Conservation (phyloP, 164 flowering plant species). For the Magnolia kwangsiensis region DNA sequence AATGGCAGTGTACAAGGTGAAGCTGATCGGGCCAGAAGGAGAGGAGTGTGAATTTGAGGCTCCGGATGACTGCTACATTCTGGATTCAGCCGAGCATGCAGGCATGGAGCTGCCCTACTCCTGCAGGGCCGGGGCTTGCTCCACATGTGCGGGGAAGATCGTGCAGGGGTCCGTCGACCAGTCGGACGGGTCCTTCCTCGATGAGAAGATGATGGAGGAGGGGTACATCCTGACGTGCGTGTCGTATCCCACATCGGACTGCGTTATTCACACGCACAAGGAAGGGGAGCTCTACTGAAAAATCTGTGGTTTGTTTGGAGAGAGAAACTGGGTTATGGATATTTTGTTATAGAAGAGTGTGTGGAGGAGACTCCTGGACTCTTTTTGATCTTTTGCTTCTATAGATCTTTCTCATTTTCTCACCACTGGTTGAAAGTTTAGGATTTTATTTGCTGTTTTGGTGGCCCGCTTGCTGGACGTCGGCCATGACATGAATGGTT, state of each 20-base stretch:
- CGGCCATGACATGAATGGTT: no score
- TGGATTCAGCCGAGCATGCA: conserved; percentile 67
- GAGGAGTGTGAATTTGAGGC: conserved; percentile 64
- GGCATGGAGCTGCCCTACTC: conserved; percentile 79
- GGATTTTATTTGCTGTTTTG: no score
- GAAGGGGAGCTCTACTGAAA: conserved; percentile 55
- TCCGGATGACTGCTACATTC: conserved; percentile 57
- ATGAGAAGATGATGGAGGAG: conserved; percentile 47
- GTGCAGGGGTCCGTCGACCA: conserved; percentile 60
- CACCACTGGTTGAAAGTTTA: no score
- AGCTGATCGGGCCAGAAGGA: conserved; percentile 63
- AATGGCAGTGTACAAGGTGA: conserved; percentile 64
- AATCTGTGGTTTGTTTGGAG: background rate
- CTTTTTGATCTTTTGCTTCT: no score
- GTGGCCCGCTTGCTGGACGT: no score
- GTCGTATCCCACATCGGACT: conserved; percentile 62
- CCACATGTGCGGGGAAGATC: conserved; percentile 70
- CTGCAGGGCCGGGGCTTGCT: conserved; percentile 85
- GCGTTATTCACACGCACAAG: conserved; percentile 78
- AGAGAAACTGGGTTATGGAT: no score
- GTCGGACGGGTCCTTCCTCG: conserved; percentile 76
- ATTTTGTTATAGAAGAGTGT: no score
- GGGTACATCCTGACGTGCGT: conserved; percentile 70
- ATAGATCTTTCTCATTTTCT: no score
- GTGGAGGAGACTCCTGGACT: no score